These are phyloP conservation scores for Salix arbutifolia DNA, from an alignment of 345 rosid genomes.

Conservation along the genomic window DNA sequence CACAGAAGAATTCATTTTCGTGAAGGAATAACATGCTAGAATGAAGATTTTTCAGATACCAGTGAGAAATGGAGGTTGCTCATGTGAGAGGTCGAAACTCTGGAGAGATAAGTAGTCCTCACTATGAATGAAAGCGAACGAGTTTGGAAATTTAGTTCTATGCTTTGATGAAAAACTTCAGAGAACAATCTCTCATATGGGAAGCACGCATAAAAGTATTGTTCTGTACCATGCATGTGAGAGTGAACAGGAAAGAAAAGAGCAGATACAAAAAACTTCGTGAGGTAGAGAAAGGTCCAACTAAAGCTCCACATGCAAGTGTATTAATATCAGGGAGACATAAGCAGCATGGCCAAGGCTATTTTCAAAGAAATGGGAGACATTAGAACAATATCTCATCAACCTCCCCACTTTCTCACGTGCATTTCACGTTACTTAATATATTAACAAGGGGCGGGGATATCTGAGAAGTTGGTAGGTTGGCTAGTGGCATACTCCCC, in stretches of 20 bases:
- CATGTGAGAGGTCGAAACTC: not conserved
- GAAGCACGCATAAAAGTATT: not conserved
- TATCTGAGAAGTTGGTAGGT: not conserved
- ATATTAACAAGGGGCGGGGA: not conserved
- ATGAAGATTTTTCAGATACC: not conserved
- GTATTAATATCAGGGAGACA: slow-evolving; percentile 13
- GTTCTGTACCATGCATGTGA: not conserved
- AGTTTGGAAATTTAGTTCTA: not conserved
- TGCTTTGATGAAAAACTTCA: not conserved
- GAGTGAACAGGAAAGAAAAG: not conserved
- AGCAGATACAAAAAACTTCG: not conserved
- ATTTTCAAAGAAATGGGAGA: slow-evolving; percentile 17
- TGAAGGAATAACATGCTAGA: not conserved
- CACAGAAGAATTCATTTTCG: not conserved
- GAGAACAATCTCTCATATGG: not conserved
- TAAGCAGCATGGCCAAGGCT: slow-evolving; percentile 20
- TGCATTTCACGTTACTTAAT: slow-evolving; percentile 18
- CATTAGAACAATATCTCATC: slow-evolving; percentile 22
- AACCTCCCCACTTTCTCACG: slow-evolving; percentile 24
- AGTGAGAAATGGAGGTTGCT: not conserved
- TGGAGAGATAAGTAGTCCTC: not conserved
- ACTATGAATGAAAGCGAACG: not conserved
- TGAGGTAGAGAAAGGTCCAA: not conserved
- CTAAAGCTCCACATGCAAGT: slow-evolving; percentile 12
- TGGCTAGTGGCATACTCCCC: not conserved